These are phyloP conservation scores for Byssochlamys sp. DNA, from an alignment of 2,329 filamentous ascomycete species.

Conservation along the genomic window DNA sequence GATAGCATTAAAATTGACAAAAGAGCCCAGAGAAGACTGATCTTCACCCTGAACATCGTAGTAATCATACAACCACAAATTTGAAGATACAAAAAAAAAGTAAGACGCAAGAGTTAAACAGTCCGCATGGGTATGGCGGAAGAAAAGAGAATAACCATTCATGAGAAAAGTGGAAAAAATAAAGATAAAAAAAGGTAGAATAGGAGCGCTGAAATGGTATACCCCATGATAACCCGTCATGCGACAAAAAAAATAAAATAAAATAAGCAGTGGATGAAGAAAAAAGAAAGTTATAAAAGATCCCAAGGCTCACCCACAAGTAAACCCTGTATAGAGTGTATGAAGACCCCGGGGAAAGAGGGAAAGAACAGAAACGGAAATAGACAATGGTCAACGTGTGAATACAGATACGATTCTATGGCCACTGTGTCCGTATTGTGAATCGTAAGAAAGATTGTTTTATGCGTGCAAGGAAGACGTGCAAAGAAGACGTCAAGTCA, in stretches of 20 bases:
- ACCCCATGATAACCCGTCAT: not conserved
- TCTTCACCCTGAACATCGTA: not conserved
- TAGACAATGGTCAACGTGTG: not conserved
- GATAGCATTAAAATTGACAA: not conserved
- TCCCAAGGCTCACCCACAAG: not conserved
- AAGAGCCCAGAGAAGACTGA: not conserved
- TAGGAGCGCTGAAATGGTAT: not conserved
- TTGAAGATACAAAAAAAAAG: not conserved
- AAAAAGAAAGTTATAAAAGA: not conserved
- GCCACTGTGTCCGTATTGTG: not conserved
- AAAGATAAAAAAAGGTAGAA: not conserved
- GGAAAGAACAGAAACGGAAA: slow-evolving; percentile 3
- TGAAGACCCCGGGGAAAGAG: not conserved
- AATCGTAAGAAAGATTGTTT: not conserved
- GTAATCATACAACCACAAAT: not conserved
- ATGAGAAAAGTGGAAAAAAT: not conserved
- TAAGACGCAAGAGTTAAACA: not conserved
- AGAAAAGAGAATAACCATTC: not conserved
- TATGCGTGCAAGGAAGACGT: not conserved
- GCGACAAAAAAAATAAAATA: not conserved
- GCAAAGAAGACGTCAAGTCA: not conserved
- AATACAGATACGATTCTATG: not conserved
- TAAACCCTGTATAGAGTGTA: not conserved
- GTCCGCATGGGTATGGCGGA: not conserved
- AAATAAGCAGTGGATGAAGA: not conserved